A percentile compares a stretch with the other conserved stretches of the same genome.
Evolutionary conservation across 139 green algal genomes (phyloP).

Genomic region (Chlamydomonas schloesseri): DNA sequence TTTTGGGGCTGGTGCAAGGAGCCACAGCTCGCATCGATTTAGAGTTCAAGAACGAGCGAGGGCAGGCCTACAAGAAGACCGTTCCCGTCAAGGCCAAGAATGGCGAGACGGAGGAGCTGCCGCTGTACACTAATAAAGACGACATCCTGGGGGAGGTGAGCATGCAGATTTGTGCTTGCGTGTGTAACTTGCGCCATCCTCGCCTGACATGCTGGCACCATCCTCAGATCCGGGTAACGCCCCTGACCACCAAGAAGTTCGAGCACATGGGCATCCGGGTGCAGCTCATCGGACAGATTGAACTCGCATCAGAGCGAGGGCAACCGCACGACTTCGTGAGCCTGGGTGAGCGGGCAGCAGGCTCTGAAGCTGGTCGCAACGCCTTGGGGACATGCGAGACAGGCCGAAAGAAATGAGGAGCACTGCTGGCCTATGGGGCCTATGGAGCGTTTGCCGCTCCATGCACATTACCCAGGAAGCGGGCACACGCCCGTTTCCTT

Average conservation of each 20-base stretch:
- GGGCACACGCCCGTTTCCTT: no score
- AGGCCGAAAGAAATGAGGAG: no score
- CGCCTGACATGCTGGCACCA: background rate
- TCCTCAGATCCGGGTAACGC: conserved; percentile 57
- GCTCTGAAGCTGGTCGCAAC: no score
- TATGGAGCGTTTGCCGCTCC: no score
- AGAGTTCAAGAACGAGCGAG: conserved; percentile 65
- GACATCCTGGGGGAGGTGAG: conserved; percentile 81
- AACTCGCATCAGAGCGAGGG: conserved; percentile 90
- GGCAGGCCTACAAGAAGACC: conserved; percentile 63
- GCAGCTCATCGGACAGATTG: conserved; percentile 97
- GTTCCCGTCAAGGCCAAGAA: conserved; percentile 64
- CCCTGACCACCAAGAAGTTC: conserved; percentile 85
- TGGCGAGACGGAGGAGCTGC: conserved; percentile 75
- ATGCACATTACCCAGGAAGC: no score
- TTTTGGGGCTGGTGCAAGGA: conserved; percentile 67
- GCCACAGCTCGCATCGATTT: conserved; percentile 62
- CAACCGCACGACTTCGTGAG: conserved; percentile 91
- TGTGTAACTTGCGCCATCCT: no score
- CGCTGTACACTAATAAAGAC: conserved; percentile 84
- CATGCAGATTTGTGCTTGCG: no score
- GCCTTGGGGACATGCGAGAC: no score
- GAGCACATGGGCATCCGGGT: conserved; percentile 97
- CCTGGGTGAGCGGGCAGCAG: conserved; percentile 63
- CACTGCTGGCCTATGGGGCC: no score